These are phyloP conservation scores for Melampsora larici-populina DNA, from an alignment of 1,284 basidiomycete genomes.

Conservation along the genomic window DNA sequence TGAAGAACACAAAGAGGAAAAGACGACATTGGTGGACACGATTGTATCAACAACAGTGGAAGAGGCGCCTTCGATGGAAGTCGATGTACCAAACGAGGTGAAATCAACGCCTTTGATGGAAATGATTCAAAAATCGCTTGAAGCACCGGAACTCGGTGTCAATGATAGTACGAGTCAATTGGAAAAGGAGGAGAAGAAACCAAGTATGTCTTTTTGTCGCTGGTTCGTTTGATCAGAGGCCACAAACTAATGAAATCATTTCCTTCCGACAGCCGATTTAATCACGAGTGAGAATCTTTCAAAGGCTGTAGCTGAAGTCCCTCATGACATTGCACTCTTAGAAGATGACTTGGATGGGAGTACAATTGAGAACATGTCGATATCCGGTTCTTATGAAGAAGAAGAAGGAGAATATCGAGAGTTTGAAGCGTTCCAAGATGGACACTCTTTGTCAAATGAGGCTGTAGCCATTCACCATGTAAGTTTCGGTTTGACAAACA, in stretches of 20 bases:
- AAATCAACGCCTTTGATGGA: too few relatives aligned
- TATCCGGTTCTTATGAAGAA: conserved; percentile 12
- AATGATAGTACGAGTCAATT: too few relatives aligned
- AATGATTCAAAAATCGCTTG: too few relatives aligned
- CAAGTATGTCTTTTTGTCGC: neutral
- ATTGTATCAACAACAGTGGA: neutral
- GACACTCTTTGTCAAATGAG: neutral
- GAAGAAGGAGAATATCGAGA: conserved; percentile 18
- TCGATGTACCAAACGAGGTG: neutral
- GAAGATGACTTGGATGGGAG: conserved; percentile 43
- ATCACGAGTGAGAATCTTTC: too few relatives aligned
- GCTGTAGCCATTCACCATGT: neutral
- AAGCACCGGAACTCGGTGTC: too few relatives aligned
- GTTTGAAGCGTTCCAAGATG: neutral
- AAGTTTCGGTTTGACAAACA: neutral
- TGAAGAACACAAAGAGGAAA: neutral
- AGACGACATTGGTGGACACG: neutral
- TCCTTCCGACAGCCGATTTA: too few relatives aligned
- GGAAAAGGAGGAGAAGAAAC: neutral
- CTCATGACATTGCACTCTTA: too few relatives aligned
- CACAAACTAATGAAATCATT: too few relatives aligned
- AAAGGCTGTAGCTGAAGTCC: too few relatives aligned
- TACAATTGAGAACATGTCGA: conserved; percentile 41
- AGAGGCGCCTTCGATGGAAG: neutral
- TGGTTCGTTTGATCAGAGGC: too few relatives aligned